Evolutionary conservation across 2,329 filamentous ascomycete genomes (phyloP).

Genomic region (Diaporthe citri): DNA sequence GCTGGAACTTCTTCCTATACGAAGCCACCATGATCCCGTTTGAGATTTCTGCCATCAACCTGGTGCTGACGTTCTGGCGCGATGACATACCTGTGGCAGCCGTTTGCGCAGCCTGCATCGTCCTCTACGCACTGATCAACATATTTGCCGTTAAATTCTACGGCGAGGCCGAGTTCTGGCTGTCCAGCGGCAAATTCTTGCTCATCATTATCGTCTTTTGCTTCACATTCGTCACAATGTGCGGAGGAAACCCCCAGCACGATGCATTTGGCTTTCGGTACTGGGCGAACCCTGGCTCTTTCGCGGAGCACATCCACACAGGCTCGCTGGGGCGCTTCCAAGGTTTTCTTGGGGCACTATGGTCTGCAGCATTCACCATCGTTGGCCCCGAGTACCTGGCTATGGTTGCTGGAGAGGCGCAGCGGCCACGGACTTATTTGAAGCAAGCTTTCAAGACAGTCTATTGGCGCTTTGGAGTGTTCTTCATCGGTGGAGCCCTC

Average conservation of each 20-base stretch:
- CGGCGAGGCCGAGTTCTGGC: constrained; percentile 80
- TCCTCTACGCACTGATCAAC: constrained; percentile 69
- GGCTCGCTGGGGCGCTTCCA: constrained; percentile 76
- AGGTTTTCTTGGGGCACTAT: constrained; percentile 77
- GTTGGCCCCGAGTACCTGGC: constrained; percentile 77
- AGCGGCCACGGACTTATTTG: constrained; percentile 73
- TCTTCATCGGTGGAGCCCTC: constrained; percentile 79
- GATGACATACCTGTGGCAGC: constrained; percentile 59
- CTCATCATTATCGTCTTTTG: constrained; percentile 76
- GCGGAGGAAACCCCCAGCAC: constrained; percentile 79
- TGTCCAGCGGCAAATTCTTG: constrained; percentile 73
- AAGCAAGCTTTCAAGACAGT: constrained; percentile 80
- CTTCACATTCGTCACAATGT: constrained; percentile 84
- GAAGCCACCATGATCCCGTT: constrained; percentile 57
- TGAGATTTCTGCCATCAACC: constrained; percentile 55
- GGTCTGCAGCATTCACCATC: constrained; percentile 73
- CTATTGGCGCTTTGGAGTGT: constrained; percentile 78
- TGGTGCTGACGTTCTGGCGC: constrained; percentile 61
- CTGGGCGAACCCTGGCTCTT: constrained; percentile 73
- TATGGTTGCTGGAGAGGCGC: constrained; percentile 77
- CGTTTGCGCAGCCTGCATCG: constrained; percentile 68
- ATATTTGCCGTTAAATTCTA: constrained; percentile 75
- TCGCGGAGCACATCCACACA: constrained; percentile 70
- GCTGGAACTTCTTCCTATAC: constrained; percentile 59
- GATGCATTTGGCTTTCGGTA: constrained; percentile 79